A percentile compares a stretch with the other conserved stretches of the same genome.
Evolutionary conservation across 2,329 filamentous ascomycete species (phyloP).

Genomic region (Talaromyces sp.): DNA sequence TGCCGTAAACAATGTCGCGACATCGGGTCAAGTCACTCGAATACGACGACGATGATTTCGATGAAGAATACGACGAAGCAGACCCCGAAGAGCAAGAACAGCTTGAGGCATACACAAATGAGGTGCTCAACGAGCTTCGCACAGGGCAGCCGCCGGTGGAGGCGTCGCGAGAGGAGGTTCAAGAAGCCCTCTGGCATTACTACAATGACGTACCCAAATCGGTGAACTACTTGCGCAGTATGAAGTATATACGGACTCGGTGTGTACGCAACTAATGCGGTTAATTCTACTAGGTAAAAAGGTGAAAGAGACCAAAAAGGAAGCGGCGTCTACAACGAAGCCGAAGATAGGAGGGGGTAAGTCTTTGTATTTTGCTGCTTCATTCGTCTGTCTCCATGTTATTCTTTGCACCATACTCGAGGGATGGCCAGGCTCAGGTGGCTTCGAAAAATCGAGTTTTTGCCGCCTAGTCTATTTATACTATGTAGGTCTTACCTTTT

Average conservation of each 20-base stretch:
- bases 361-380: conserved; percentile 6
- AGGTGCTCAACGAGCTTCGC: conserved; percentile 63
- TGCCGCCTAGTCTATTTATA: not conserved
- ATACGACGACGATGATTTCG: conserved; percentile 37
- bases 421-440: conserved; percentile 25
- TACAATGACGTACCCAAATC: conserved; percentile 89
- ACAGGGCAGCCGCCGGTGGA: conserved; percentile 52
- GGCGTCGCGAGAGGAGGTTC: conserved; percentile 65
- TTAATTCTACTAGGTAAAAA: conserved; percentile 23
- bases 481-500: conserved; percentile 13
- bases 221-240: conserved; percentile 68
- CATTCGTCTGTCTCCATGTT: not conserved
- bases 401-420: not conserved
- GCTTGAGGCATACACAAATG: conserved; percentile 60
- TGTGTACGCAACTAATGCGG: conserved; percentile 22
- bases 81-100: conserved; percentile 44
- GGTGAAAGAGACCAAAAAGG: conserved; percentile 28
- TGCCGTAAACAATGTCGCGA: conserved; percentile 34
- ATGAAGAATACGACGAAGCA: conserved; percentile 32
- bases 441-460: not conserved
- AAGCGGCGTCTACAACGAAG: conserved; percentile 16
- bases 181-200: conserved; percentile 91
- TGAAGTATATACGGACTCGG: not conserved
- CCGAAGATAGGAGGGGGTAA: conserved; percentile 24
- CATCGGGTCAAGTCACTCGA: conserved; percentile 40